phyloP scores from a whole-genome alignment of 352 stramenopile genomes.

The Globisporangium iwayamae region DNA sequence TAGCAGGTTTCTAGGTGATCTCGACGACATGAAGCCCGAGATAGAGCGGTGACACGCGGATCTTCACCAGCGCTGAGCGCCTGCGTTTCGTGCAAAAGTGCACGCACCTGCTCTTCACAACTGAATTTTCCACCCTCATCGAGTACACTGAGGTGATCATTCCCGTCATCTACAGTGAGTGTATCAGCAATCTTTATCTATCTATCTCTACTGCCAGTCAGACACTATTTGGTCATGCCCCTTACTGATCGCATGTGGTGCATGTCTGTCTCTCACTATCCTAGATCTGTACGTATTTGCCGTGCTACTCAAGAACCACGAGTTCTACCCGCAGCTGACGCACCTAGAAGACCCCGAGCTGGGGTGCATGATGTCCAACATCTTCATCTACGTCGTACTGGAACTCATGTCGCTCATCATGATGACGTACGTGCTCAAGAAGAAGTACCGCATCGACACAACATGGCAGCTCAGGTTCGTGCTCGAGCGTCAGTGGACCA shows the following conservation, averaged over 20 bases:
- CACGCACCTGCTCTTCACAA: not conserved
- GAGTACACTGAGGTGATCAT: slow-evolving; percentile 12
- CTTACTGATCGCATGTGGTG: not conserved
- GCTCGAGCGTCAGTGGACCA: not conserved
- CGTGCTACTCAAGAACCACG: slow-evolving; percentile 1
- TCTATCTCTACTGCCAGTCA: not conserved
- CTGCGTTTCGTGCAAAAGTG: slow-evolving; percentile 5
- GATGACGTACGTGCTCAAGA: slow-evolving; percentile 1
- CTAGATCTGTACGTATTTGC: not conserved
- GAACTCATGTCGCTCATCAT: not conserved
- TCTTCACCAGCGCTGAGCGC: slow-evolving; percentile 1
- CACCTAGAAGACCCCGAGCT: not conserved
- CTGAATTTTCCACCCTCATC: slow-evolving; percentile 7
- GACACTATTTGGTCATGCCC: not conserved
- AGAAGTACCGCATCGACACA: not conserved
- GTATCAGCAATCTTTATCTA: not conserved
- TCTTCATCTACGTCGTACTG: not conserved
- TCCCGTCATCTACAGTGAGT: slow-evolving; percentile 11
- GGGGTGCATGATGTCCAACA: not conserved
- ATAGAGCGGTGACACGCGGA: not conserved
- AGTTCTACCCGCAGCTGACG: slow-evolving; percentile 1
- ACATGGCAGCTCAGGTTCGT: slow-evolving; percentile 2
- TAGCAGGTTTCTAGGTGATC: slow-evolving; percentile 12
- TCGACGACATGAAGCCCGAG: slow-evolving; percentile 23
- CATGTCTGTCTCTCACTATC: not conserved